Base-by-base conservation (phyloP, 2,329 filamentous ascomycete genomes). In the Bipolaris victoriae region DNA sequence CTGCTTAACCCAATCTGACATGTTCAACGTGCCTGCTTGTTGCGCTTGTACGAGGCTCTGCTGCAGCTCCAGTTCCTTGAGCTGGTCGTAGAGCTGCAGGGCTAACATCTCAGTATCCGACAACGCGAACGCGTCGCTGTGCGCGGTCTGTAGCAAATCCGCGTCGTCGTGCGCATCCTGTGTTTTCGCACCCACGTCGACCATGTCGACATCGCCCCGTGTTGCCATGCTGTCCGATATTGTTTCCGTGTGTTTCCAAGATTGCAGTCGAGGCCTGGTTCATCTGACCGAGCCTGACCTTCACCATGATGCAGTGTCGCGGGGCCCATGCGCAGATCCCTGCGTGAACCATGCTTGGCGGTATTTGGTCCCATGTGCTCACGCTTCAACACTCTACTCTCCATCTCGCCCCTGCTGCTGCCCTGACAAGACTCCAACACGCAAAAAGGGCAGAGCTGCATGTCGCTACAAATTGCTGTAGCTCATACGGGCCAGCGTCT, bases 401-500 rank as follows among this genome's bases (percentile, higher is more conserved):
- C 33, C 52, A 39, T n/a, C 33, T 61, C 50, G 46, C 55, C 55
- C 51, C 56, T 52, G 57, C 52, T 57, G 59, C 62, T 58, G 61
- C 64, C 58, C 62, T 55, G 63, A 63, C 60, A 65, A 52, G 57
- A 61, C 29, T 48, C 24, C 48, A 49, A 55, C 53, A 60, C 65
- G 66, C 60, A 66, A 58, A 61, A 31, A 70, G 63, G 62, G 63
- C 58, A 52, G 58, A 55, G 58, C 63, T 85, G 83, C 79, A 96
- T 96, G 92, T 90, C 91, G 82, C 86, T 94, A 77, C 88, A 91
- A 81, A 88, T 97, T 79, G 91, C 92, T 82, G 89, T 97, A 76
- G 92, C 92, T 84, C 93, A 96, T 81, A 92, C 90, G 79, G 94
- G 94, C 82, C 89, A 92, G 83, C 89, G 89, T 80, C 84, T 97